Base-by-base conservation (phyloP, 441 rosid species). In the Gossypium schwendimanii region DNA sequence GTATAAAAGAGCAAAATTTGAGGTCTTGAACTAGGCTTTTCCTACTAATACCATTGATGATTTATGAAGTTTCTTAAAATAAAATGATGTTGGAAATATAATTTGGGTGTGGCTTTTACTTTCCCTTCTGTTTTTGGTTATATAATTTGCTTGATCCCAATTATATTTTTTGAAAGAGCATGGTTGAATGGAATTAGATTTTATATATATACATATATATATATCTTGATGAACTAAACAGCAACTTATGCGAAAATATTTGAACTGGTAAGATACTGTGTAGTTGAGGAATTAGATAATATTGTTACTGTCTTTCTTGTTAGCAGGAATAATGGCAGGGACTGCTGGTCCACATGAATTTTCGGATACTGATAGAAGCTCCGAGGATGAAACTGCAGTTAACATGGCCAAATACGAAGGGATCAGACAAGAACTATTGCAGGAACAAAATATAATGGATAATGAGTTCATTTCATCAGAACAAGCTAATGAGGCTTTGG, bases 341-440 rank as follows among this genome's bases (percentile, higher is more conserved):
- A 26, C 70, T 9, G 21, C 69, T 49, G 17, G 58, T 64, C 44
- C 57, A 28, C 74, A 41, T 28, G 71, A 63, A 23, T 73, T 59
- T 70, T 58, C 63, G 41, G 78, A 78, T 18, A 44, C 67, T 57
- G 76, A 71, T 53, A 75, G 74, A 9, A 61, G 68, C 18, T 76
- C 75, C 0, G 78, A 73, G 54, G 75, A 70, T 58, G 84, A 78
- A 78, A 65, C 63, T 2, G 52, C 61, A 15, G 75, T 68, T 52
- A 66, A 31, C 65, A 54, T 72, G 71, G 76, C 62, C 28, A 78
- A 76, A 4, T 58, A 44, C 66, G 73, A 76, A 26, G 63, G 55
- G 28, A 15, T 65, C 11, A 69, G 62, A 31, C 72, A 50, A 71
- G 78, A 62, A 47, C 31, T 70, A 23, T 63, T 68, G 15, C 61